These are phyloP conservation scores for Salix dunnii DNA, from an alignment of 345 rosid genomes.

Conservation along the genomic window DNA sequence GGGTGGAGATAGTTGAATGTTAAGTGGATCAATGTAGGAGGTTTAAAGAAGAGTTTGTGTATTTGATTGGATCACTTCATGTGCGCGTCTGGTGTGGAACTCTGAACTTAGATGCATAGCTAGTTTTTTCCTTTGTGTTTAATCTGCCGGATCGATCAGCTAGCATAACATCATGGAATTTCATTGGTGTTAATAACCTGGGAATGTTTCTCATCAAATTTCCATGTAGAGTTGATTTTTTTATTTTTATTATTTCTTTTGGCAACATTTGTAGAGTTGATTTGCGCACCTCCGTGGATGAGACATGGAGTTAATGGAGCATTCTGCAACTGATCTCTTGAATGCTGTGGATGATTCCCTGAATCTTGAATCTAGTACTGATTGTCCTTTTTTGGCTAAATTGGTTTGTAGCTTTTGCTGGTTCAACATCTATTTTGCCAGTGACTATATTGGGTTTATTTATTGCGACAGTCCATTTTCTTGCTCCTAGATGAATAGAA, in stretches of 20 bases:
- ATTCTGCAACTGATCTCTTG: background rate
- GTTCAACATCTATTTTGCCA: background rate
- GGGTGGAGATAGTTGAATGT: background rate
- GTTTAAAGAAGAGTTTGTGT: background rate
- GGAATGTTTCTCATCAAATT: background rate
- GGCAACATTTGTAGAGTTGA: background rate
- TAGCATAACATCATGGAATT: background rate
- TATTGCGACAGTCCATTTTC: background rate
- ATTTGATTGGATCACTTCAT: background rate
- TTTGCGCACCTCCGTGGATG: background rate
- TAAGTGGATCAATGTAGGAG: background rate
- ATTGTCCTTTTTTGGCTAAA: background rate
- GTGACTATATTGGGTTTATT: background rate
- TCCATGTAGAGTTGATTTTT: background rate
- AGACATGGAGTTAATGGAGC: background rate
- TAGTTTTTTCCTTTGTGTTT: background rate
- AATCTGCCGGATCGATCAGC: background rate
- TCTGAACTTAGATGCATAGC: background rate
- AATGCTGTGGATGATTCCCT: background rate
- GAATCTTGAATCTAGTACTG: background rate
- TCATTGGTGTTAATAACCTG: background rate
- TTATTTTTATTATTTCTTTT: too few species aligned
- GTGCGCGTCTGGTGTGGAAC: background rate
- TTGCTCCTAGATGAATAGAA: background rate
- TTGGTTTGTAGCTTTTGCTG: background rate